phyloP scores from a whole-genome alignment of 768 basidiomycete genomes.

The Lactarius hengduanensis region DNA sequence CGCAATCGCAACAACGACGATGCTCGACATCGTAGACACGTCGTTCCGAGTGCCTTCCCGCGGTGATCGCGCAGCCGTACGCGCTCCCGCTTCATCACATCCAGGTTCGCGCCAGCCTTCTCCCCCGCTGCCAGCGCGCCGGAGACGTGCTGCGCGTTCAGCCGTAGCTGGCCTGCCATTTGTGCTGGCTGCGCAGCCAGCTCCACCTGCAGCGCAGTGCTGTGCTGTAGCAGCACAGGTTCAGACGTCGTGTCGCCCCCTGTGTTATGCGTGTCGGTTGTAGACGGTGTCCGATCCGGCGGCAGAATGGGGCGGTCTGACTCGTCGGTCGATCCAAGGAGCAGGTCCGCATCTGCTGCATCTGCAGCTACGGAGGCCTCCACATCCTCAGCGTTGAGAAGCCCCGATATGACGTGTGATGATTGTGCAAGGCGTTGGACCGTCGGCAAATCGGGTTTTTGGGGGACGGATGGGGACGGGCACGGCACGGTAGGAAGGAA shows the following conservation, averaged over 20 bases:
- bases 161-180: too few species aligned
- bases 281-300: conserved; percentile 24
- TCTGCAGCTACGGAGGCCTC: not conserved
- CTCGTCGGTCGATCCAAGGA: conserved; percentile 8
- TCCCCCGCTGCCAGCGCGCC: too few species aligned
- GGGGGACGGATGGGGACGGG: not conserved
- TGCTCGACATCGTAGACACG: conserved; percentile 50
- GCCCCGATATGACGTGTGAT: conserved; percentile 29
- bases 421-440: conserved; percentile 21
- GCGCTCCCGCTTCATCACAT: too few species aligned
- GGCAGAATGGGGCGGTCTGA: conserved; percentile 33
- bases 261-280: too few species aligned
- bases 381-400: not conserved
- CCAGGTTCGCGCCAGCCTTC: too few species aligned
- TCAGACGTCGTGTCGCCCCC: not conserved
- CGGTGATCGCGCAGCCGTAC: too few species aligned
- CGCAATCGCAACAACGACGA: conserved; percentile 60
- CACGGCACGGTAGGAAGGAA: not conserved
- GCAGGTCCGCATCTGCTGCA: conserved; percentile 9
- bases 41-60: conserved; percentile 49
- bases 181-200: too few species aligned
- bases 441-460: conserved; percentile 38
- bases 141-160: too few species aligned
- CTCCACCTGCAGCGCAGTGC: too few species aligned
- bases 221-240: too few species aligned